phyloP scores from a whole-genome alignment of 257 asterid genomes.

The Penstemon barbatus region DNA sequence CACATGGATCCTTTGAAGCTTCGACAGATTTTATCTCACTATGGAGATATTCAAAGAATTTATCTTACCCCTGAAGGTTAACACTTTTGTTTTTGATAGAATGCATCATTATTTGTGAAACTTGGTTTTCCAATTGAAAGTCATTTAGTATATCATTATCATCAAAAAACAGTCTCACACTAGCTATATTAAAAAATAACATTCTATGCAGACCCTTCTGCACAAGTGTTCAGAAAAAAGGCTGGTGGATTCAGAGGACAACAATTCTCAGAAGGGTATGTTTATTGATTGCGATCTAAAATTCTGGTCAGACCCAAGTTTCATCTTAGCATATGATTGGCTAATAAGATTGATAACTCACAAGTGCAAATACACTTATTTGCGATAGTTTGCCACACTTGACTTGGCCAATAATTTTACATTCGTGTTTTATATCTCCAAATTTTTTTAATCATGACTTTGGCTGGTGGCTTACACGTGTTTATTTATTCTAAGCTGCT shows the following conservation, averaged over 20 bases:
- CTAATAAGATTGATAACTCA: too few relatives aligned
- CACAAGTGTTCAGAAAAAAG: slow-evolving; percentile 59
- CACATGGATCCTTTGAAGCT: slow-evolving; percentile 80
- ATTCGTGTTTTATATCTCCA: neutral
- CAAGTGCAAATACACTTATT: too few relatives aligned
- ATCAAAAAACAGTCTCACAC: neutral
- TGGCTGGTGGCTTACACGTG: slow-evolving; percentile 6
- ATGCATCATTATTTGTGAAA: neutral
- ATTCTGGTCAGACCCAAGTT: too few relatives aligned
- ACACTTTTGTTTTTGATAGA: slow-evolving; percentile 1
- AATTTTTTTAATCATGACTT: neutral
- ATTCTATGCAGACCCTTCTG: slow-evolving; percentile 48
- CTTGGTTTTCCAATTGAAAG: neutral
- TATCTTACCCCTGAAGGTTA: slow-evolving; percentile 84
- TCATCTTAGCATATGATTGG: too few relatives aligned
- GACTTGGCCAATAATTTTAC: too few relatives aligned
- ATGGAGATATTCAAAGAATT: slow-evolving; percentile 74
- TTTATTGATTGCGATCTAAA: neutral
- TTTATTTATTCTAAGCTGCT: neutral
- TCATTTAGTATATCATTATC: neutral
- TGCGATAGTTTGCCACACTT: too few relatives aligned
- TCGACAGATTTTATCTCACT: slow-evolving; percentile 68
- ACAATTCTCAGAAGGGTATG: slow-evolving; percentile 88
- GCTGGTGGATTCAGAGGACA: slow-evolving; percentile 79
- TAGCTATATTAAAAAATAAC: neutral